These are phyloP conservation scores for Salix viminalis DNA, from an alignment of 345 rosid species.

Conservation along the genomic window DNA sequence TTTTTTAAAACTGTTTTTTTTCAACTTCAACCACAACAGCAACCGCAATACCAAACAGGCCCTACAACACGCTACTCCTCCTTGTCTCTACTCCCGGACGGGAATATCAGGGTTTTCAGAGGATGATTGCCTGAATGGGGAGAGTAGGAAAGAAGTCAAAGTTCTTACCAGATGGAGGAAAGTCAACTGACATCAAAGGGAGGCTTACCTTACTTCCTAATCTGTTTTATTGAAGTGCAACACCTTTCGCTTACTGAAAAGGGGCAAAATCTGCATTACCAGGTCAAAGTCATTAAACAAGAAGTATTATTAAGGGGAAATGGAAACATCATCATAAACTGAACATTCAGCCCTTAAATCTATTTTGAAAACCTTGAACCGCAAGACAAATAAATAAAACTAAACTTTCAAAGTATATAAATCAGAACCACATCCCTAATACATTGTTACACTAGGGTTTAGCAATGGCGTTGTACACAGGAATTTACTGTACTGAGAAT, in stretches of 20 bases:
- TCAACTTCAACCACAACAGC: no score
- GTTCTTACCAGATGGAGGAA: no score
- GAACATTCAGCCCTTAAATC: neutral
- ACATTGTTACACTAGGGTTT: neutral
- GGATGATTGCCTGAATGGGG: no score
- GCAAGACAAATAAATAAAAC: neutral
- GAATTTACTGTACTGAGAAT: neutral
- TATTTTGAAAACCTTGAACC: neutral
- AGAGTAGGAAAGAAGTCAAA: no score
- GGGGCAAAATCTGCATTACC: slow-evolving; percentile 72
- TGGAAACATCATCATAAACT: neutral
- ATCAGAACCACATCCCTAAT: neutral
- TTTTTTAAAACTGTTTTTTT: no score
- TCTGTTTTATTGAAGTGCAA: slow-evolving; percentile 87
- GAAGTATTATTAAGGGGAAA: neutral
- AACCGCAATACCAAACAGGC: no score
- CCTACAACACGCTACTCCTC: no score
- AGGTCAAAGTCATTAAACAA: slow-evolving; percentile 1
- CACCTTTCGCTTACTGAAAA: slow-evolving; percentile 62
- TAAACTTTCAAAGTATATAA: neutral
- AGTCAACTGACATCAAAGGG: no score
- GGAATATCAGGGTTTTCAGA: no score
- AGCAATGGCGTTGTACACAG: neutral
- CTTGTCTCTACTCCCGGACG: no score
- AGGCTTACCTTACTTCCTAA: neutral